Base-by-base conservation (phyloP, 179 eudicot genomes). In the Silene noctiflora region DNA sequence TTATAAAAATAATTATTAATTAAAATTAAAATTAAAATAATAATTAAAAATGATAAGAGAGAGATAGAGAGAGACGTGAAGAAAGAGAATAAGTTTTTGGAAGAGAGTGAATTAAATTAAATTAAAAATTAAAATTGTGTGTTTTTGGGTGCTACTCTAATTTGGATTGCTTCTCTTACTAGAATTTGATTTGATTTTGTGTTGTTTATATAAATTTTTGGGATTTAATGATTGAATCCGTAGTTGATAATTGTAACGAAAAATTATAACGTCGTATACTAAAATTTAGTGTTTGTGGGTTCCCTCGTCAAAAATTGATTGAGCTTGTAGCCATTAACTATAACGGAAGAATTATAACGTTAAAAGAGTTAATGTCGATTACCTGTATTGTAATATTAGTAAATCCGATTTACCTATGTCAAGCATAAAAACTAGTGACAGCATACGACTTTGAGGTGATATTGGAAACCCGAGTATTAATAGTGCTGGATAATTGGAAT, bases 21-120 rank as follows among this genome's bases (percentile, higher is more conserved):
- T 69, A 21, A 11, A 21, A 46, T 69, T 20, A 24, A 22, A 31
- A 46, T n/a, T 58, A 77, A 11, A 21, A 46, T 69, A 39, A 24
- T 48, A 31, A 46, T n/a, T 58, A 77, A 24, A 42, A 58, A 66
- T 33, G 35, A 31, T 44, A 17, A 62, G 62, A 55, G 68, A 42
- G 51, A 44, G 51, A 44, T 44, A 44, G 46, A 75, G 65, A 82
- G 86, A 85, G 84, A 73, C 84, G 85, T 85, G 84, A 80, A 82
- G 87, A 72, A 85, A 80, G 73, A 82, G 79, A 80, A 84, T 71
- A 69, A 33, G 80, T 76, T 79, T 69, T 44, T 6, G 71, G 53
- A 11, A 13, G 51, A 11, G 14, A 13, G 17, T 12, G 19, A 53
- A 53, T 53, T 53, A 16, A 53, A 53, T 53, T 53, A 53, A 53